phyloP scores from a whole-genome alignment of 1,139 yeast genomes.

The Ogataea hybrid region DNA sequence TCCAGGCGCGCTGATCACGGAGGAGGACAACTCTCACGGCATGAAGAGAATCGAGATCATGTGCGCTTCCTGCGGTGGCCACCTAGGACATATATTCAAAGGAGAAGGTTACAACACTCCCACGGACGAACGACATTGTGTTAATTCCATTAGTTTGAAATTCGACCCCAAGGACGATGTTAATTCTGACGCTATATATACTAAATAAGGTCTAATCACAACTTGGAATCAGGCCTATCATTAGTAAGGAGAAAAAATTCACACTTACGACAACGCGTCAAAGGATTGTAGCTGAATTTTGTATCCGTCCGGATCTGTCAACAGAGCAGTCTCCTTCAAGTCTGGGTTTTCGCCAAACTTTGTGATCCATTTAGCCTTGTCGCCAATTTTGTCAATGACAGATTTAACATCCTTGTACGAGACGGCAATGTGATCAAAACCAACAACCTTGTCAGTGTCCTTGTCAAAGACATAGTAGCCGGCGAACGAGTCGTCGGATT shows the following conservation, averaged over 20 bases:
- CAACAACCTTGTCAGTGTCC: constrained; percentile 74
- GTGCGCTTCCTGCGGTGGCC: constrained; percentile 89
- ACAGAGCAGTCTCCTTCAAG: constrained; percentile 60
- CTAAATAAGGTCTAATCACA: constrained; percentile 3
- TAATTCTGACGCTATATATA: neutral
- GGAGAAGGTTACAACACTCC: constrained; percentile 95
- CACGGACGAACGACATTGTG: constrained; percentile 93
- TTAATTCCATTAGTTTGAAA: constrained; percentile 78
- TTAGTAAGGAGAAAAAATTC: constrained; percentile 6
- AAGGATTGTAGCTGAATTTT: constrained; percentile 66
- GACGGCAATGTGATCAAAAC: constrained; percentile 84
- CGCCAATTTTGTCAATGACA: constrained; percentile 52
- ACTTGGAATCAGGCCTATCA: constrained; percentile 11
- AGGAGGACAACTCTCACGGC: constrained; percentile 63
- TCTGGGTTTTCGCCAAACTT: constrained; percentile 44
- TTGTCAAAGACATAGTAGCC: constrained; percentile 72
- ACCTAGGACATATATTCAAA: constrained; percentile 88
- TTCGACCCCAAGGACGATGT: constrained; percentile 38
- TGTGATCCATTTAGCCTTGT: constrained; percentile 43
- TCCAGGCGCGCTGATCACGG: constrained; percentile 69
- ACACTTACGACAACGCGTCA: constrained; percentile 23
- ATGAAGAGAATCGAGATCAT: constrained; percentile 86
- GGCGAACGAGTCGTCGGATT: constrained; percentile 62
- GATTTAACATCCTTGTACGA: constrained; percentile 63
- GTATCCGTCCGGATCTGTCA: constrained; percentile 93